Percentiles rank a stretch among this genome's conserved stretches.
Evolutionary conservation across 768 basidiomycete species (phyloP).

Genomic region (Mycena capillaripes): DNA sequence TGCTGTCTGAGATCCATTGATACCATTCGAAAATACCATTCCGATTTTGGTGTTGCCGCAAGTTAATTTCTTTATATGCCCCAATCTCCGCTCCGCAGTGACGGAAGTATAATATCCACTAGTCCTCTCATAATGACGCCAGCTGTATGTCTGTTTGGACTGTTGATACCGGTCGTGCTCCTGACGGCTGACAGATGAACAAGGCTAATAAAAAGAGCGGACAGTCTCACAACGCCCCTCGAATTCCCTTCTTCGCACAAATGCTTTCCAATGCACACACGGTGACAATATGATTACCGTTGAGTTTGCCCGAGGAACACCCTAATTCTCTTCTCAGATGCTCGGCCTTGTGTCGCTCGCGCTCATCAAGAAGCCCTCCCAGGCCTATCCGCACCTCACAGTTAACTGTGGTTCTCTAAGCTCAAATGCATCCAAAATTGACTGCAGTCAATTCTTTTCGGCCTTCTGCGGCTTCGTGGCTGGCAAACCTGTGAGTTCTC

Average conservation of each 20-base stretch:
- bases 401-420: neutral
- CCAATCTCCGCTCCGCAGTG: too few species aligned
- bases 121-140: too few species aligned
- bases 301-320: neutral
- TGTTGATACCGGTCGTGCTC: neutral
- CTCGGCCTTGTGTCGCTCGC: constrained; percentile 5
- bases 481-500: neutral
- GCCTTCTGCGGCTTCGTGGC: neutral
- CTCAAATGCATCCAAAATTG: too few species aligned
- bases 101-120: too few species aligned
- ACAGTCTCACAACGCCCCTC: constrained; percentile 1
- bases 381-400: neutral
- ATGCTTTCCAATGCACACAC: neutral
- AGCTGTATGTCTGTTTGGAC: neutral
- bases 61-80: too few species aligned
- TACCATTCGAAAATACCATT: too few species aligned
- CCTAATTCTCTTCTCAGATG: constrained; percentile 5
- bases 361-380: neutral
- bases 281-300: constrained; percentile 4
- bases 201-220: neutral
- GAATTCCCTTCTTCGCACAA: neutral
- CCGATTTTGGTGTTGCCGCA: too few species aligned
- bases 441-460: neutral
- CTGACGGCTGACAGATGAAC: constrained; percentile 6
- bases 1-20: too few species aligned